Evolutionary conservation across 2,329 filamentous ascomycete genomes (phyloP), one percentile per base, ranked within the genome.

Genomic region (Ophiosphaerella narmari): DNA sequence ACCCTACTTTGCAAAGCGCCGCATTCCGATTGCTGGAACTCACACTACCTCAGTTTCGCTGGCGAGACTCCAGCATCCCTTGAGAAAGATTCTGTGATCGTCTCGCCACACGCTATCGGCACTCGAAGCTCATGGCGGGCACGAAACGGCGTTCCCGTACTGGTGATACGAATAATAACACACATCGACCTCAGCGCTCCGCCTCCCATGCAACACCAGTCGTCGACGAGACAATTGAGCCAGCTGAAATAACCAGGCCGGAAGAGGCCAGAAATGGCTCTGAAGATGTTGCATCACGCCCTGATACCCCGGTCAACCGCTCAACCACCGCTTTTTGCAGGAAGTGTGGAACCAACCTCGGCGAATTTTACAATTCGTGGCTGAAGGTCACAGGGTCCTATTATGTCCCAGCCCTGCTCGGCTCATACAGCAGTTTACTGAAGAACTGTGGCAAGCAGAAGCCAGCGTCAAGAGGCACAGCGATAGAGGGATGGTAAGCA

Each of bases 401-500:
- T 52, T 73, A 67, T 49, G 57, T 70, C 26, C 72, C 73, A 31
- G 55, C 68, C 4, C 48, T 71, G 43, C 58, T 66, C 35, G 70
- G 61, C 43, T 71, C 71, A 39, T 73, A 72, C 62, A 64, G 53
- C 37, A 62, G 57, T 40, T 59, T 63, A 31, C 57, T 74, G 42
- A 55, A 46, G 36, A 43, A 43, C 44, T 49, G 55, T 43, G 67
- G 60, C 43, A 68, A 59, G 47, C 57, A 55, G 45, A 70, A 66
- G 48, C 51, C 62, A 24, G 69, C 70, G 38, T 58, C 58, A 16
- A 54, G 57, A 24, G 63, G 58, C 41, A 71, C 65, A 39, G 62
- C 65, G 43, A 59, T 75, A 54, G 60, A 67, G 55, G 69, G 64
- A 65, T 75, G 71, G 72, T 74, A 68, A 71, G 72, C 68, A 50